Percentiles rank a stretch among this genome's conserved stretches.
These are phyloP conservation scores for Ophiostoma himal-ulmi DNA, from an alignment of 2,329 filamentous ascomycete genomes.

Conservation along the genomic window DNA sequence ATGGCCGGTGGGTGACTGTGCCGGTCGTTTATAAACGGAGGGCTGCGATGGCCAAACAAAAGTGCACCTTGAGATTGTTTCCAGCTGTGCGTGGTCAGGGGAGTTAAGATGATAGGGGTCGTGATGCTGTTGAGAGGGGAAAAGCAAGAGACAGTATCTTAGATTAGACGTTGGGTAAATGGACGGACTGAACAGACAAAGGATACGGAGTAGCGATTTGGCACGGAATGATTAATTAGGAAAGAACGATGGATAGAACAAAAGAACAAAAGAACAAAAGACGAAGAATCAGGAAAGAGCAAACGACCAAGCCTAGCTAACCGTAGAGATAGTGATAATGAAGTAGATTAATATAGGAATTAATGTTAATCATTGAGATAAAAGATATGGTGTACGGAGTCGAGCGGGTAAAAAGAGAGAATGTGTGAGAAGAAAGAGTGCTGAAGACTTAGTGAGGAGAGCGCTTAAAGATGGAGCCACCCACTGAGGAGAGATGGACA, in stretches of 20 bases:
- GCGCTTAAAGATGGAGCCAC: neutral
- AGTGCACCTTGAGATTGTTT: neutral
- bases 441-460: neutral
- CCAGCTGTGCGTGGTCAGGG: neutral
- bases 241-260: conserved; percentile 8
- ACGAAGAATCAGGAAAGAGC: neutral
- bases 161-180: neutral
- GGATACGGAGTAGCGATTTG: neutral
- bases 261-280: neutral
- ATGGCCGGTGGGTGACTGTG: too few species aligned
- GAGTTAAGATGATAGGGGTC: neutral
- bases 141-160: neutral
- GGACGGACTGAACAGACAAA: neutral
- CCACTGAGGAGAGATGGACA: neutral
- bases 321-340: neutral
- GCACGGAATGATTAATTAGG: neutral
- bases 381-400: neutral
- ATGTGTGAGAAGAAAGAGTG: neutral
- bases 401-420: conserved; percentile 1
- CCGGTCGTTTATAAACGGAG: neutral
- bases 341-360: neutral
- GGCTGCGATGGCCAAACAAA: neutral
- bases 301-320: neutral
- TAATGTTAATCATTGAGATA: neutral
- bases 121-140: neutral